Conservation (phyloP, 345 rosid genomes). For the Boechera retrofracta region DNA sequence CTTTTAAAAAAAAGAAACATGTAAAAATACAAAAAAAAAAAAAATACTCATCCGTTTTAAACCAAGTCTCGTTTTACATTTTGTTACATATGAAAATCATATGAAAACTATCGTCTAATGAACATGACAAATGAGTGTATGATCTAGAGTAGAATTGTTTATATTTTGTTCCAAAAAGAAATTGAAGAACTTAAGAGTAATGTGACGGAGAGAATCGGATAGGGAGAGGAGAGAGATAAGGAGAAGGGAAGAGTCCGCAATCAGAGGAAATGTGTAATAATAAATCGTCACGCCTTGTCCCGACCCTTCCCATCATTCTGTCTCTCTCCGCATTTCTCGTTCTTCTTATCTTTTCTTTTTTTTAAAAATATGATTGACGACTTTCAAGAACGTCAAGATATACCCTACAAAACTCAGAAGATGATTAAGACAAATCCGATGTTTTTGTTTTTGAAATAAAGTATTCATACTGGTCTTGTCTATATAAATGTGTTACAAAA, state of each 20-base stretch:
- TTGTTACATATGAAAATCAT: background rate
- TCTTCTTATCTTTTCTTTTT: background rate
- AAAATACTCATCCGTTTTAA: background rate
- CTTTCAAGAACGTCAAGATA: too few species aligned
- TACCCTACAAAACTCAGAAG: slow-evolving; percentile 6
- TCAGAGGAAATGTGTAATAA: slow-evolving; percentile 41
- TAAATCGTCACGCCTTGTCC: slow-evolving; percentile 43
- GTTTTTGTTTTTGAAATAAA: slow-evolving; percentile 5
- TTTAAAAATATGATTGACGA: too few species aligned
- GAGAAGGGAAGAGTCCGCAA: slow-evolving; percentile 36
- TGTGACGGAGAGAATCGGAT: background rate
- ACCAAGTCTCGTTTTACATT: background rate
- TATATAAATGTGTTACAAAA: background rate
- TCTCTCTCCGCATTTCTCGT: slow-evolving; percentile 45
- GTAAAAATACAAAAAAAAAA: background rate
- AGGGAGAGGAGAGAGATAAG: background rate
- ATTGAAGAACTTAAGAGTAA: background rate
- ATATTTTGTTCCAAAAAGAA: too few species aligned
- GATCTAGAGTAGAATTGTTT: background rate
- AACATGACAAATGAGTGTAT: background rate
- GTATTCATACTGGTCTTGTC: slow-evolving; percentile 42
- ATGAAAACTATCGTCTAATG: too few species aligned
- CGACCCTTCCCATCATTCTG: slow-evolving; percentile 44
- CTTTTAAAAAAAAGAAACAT: background rate
- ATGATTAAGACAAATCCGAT: slow-evolving; percentile 32